Evolutionary conservation across 352 stramenopile genomes (phyloP).

Genomic region (Phytophthora capsici): DNA sequence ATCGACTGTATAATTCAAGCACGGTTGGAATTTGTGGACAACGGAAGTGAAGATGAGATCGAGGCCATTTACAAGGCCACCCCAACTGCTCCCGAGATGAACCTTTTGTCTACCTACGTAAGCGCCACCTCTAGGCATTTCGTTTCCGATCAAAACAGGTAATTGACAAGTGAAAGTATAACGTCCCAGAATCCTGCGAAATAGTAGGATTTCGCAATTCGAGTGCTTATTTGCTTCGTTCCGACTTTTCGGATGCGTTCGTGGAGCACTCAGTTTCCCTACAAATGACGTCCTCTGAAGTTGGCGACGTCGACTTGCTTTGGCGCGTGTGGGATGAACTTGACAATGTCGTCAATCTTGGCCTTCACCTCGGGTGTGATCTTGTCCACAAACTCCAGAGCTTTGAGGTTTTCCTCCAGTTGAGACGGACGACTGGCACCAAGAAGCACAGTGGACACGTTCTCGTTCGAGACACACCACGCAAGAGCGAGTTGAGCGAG

Average conservation of each 20-base stretch:
- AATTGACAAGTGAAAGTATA: no score
- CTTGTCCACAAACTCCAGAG: constrained; percentile 7
- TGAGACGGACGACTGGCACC: constrained; percentile 13
- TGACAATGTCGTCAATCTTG: constrained; percentile 13
- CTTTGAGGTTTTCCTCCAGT: constrained; percentile 20
- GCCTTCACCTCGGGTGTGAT: constrained; percentile 13
- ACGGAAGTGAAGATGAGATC: constrained; percentile 11
- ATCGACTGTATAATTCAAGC: constrained; percentile 4
- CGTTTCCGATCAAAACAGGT: no score
- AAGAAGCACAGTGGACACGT: constrained; percentile 19
- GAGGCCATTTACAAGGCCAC: background rate
- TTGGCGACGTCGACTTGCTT: background rate
- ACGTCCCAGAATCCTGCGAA: no score
- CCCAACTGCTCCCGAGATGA: no score
- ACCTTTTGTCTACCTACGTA: no score
- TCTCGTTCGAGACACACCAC: constrained; percentile 7
- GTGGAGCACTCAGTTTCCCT: background rate
- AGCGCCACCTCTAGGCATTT: no score
- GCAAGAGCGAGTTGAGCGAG: constrained; percentile 17
- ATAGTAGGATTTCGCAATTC: background rate
- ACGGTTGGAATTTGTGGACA: constrained; percentile 6
- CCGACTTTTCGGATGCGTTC: background rate
- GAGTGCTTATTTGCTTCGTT: background rate
- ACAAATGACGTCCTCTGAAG: constrained; percentile 14
- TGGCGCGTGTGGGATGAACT: constrained; percentile 6